Evolutionary conservation across 805 yeast genomes (phyloP).

Genomic region (Tetrapisispora iriomotensis): DNA sequence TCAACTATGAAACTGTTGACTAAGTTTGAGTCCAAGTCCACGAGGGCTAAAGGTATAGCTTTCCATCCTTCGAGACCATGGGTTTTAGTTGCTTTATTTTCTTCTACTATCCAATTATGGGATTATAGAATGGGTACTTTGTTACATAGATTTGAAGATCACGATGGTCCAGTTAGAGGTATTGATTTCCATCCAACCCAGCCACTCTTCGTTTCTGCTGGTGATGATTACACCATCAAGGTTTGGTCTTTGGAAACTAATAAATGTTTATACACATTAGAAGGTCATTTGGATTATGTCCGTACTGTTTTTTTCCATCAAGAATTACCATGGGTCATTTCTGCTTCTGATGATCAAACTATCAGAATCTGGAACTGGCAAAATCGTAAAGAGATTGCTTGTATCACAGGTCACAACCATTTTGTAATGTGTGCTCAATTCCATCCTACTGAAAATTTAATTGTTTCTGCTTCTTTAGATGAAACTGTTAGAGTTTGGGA

Average conservation of each 20-base stretch:
- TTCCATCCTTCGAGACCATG: constrained; percentile 91
- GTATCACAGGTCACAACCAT: constrained; percentile 95
- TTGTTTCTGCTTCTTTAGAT: constrained; percentile 92
- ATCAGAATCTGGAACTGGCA: constrained; percentile 99
- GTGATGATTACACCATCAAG: constrained; percentile 90
- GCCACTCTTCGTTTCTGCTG: constrained; percentile 93
- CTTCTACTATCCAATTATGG: constrained; percentile 99
- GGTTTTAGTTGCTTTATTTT: constrained; percentile 89
- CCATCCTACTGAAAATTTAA: constrained; percentile 90
- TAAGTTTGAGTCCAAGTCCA: constrained; percentile 92
- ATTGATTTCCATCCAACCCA: constrained; percentile 97
- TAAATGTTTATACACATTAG: constrained; percentile 82
- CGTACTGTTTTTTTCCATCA: constrained; percentile 91
- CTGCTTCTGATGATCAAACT: constrained; percentile 96
- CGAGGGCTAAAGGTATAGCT: constrained; percentile 96
- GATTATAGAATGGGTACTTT: constrained; percentile 98
- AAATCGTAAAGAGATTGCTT: constrained; percentile 92
- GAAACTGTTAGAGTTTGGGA: constrained; percentile 99
- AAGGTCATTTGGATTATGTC: constrained; percentile 91
- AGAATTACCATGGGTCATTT: constrained; percentile 94
- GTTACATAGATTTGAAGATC: constrained; percentile 94
- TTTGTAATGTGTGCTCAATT: constrained; percentile 97
- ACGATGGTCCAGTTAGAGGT: constrained; percentile 95
- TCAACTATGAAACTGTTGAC: constrained; percentile 70
- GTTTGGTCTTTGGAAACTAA: constrained; percentile 93